Evolutionary conservation across 768 basidiomycete species (phyloP), one percentile per base, ranked within the genome.

Genomic region (Termitomyces bulborhizus): DNA sequence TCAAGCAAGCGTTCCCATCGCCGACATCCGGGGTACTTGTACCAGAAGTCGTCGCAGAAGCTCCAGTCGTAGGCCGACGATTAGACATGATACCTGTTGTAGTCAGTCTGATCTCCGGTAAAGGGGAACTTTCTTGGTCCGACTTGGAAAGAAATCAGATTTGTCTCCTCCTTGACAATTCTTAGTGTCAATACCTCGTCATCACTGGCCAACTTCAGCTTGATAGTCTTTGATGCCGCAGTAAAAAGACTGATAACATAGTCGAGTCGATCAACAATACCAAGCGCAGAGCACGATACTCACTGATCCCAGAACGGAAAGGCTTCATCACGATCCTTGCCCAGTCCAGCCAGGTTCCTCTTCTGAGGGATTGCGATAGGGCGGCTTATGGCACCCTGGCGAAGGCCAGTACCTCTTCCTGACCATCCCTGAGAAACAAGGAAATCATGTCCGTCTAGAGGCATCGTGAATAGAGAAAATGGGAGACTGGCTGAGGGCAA

Each of bases 241-340:
- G 86, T 73, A 68, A 90, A 97, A 51, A 96, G 70, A 63, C 91
- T 93, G 60, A n/a, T 18, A 18, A 45, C 16, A 29, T 57, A n/a
- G 46, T 34, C n/a, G 27, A 18, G 39, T 44, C 31, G 5, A 18
- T 18, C 15, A 46, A 27, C 43, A 41, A 7, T n/a, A 27, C n/a
- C 4, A 18, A 36, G 9, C 40, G 34, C 32, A 51, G 57, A 6
- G 18, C 42, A 8, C 49, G 46, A 18, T 45, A 79, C 90, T 70
- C 63, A 96, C 93, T 97, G 93, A 68, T 98, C 94, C 94, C 94
- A 98, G 80, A 98, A 98, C 49, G 94, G 93, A 66, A 94, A 93
- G 0, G 93, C 92, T 62, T 95, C 93, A 64, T 96, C 94, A 60
- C 93, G 81, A 68, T 98, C 92, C 68, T 93, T 94, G 54, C 94